These are phyloP conservation scores for Tricholoma hemisulphureum DNA, from an alignment of 768 basidiomycete species.

Conservation along the genomic window DNA sequence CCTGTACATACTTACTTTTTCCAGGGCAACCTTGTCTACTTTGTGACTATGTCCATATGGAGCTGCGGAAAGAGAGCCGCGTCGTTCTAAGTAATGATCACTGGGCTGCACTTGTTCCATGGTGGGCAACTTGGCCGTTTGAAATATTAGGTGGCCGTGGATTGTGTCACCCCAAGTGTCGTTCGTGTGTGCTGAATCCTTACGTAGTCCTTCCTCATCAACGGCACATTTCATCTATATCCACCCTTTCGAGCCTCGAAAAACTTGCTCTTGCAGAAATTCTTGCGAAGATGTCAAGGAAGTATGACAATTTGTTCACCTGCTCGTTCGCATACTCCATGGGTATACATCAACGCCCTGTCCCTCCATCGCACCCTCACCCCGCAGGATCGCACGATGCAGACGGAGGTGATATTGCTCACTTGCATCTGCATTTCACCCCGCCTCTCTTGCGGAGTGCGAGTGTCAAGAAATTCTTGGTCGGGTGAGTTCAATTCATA, in stretches of 20 bases:
- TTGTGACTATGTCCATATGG: conserved; percentile 75
- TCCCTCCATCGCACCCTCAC: conserved; percentile 35
- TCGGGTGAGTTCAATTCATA: conserved; percentile 58
- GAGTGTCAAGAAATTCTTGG: conserved; percentile 83
- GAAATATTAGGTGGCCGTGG: conserved; percentile 66
- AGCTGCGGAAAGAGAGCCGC: conserved; percentile 54
- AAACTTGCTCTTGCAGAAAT: conserved; percentile 62
- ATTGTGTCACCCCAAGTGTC: not conserved
- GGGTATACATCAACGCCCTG: conserved; percentile 87
- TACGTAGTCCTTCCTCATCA: conserved; percentile 68
- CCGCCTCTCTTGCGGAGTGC: conserved; percentile 84
- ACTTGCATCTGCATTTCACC: conserved; percentile 84
- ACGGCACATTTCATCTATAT: conserved; percentile 74
- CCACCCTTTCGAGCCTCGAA: conserved; percentile 60
- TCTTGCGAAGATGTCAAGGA: conserved; percentile 60
- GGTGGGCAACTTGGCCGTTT: conserved; percentile 96
- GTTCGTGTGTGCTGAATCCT: conserved; percentile 4
- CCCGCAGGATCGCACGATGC: conserved; percentile 21
- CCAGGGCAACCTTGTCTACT: conserved; percentile 65
- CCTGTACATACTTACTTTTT: not conserved
- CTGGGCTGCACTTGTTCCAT: conserved; percentile 86
- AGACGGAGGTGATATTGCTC: conserved; percentile 58
- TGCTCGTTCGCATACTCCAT: conserved; percentile 94
- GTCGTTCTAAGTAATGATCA: conserved; percentile 70
- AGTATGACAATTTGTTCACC: conserved; percentile 77